phyloP scores from a whole-genome alignment of 148 eudicot genomes.

The Simmondsia chinensis region DNA sequence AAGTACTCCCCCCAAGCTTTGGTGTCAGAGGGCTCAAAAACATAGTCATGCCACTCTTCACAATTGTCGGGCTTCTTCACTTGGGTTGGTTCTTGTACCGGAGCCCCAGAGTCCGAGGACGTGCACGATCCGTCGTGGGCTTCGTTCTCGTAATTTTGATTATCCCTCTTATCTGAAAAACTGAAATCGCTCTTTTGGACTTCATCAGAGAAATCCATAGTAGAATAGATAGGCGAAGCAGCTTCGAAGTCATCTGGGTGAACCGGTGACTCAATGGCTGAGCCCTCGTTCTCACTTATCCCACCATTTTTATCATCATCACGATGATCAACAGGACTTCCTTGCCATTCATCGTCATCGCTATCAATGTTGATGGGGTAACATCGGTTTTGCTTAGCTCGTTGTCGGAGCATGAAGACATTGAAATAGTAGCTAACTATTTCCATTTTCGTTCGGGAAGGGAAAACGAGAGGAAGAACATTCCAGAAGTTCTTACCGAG shows the following conservation, averaged over 20 bases:
- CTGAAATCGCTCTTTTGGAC: conserved; percentile 8
- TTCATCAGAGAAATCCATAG: conserved; percentile 17
- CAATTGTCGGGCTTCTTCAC: conserved; percentile 11
- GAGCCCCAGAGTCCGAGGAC: conserved; percentile 28
- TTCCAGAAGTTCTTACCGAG: conserved; percentile 50
- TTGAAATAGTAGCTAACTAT: conserved; percentile 67
- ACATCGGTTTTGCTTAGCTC: conserved; percentile 56
- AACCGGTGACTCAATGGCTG: conserved; percentile 36
- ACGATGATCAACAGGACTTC: conserved; percentile 28
- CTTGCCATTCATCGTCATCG: conserved; percentile 66
- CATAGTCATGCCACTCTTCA: conserved; percentile 26
- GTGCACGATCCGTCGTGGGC: conserved; percentile 38
- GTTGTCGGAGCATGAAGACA: conserved; percentile 52
- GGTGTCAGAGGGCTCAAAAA: conserved; percentile 27
- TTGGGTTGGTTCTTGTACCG: conserved; percentile 14
- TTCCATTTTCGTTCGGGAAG: conserved; percentile 44
- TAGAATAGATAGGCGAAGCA: conserved; percentile 14
- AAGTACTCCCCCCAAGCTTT: conserved; percentile 50
- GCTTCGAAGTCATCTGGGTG: conserved; percentile 13
- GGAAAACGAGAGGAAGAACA: conserved; percentile 39
- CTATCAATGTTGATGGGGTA: conserved; percentile 44
- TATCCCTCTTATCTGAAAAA: too few relatives aligned
- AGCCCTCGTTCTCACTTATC: conserved; percentile 37
- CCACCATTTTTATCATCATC: conserved; percentile 23
- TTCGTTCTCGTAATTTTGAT: conserved; percentile 21